These are phyloP conservation scores for Xylaria multiplex DNA, from an alignment of 2,329 filamentous ascomycete genomes.

Conservation along the genomic window DNA sequence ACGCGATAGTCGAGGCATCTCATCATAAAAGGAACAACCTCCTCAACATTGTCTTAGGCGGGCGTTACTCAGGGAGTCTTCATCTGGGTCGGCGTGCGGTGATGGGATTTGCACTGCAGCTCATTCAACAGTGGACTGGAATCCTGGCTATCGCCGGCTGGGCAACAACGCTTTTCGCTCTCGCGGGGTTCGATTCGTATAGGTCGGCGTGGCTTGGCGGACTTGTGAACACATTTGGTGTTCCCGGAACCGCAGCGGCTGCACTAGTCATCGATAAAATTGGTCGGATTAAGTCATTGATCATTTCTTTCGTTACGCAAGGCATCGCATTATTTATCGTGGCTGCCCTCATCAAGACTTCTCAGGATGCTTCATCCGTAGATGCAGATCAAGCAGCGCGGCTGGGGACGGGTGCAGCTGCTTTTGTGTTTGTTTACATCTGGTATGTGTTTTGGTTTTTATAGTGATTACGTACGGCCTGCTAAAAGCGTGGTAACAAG, in stretches of 20 bases:
- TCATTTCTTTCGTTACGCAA: slow-evolving; percentile 47
- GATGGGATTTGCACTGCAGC: slow-evolving; percentile 55
- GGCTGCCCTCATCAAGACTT: slow-evolving; percentile 48
- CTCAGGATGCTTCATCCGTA: slow-evolving; percentile 36
- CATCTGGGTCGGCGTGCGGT: slow-evolving; percentile 54
- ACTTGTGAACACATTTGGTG: slow-evolving; percentile 62
- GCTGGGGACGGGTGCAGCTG: slow-evolving; percentile 40
- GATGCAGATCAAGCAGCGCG: slow-evolving; percentile 20
- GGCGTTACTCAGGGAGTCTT: slow-evolving; percentile 50
- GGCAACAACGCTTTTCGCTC: slow-evolving; percentile 49
- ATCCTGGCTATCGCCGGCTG: slow-evolving; percentile 56
- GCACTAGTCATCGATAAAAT: slow-evolving; percentile 62
- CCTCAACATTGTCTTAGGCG: slow-evolving; percentile 53
- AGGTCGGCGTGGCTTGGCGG: slow-evolving; percentile 60
- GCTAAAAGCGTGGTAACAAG: slow-evolving; percentile 6
- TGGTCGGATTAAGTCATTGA: slow-evolving; percentile 51
- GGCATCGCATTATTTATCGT: slow-evolving; percentile 47
- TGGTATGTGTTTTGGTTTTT: slow-evolving; percentile 38
- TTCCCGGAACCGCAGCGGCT: slow-evolving; percentile 61
- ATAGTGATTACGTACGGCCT: neutral
- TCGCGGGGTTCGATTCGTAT: slow-evolving; percentile 49
- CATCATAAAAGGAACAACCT: slow-evolving; percentile 53
- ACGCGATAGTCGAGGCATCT: slow-evolving; percentile 53
- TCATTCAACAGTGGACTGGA: slow-evolving; percentile 57
- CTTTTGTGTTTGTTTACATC: slow-evolving; percentile 45